Conservation (phyloP, 768 basidiomycete species). For the Calocybe indica region DNA sequence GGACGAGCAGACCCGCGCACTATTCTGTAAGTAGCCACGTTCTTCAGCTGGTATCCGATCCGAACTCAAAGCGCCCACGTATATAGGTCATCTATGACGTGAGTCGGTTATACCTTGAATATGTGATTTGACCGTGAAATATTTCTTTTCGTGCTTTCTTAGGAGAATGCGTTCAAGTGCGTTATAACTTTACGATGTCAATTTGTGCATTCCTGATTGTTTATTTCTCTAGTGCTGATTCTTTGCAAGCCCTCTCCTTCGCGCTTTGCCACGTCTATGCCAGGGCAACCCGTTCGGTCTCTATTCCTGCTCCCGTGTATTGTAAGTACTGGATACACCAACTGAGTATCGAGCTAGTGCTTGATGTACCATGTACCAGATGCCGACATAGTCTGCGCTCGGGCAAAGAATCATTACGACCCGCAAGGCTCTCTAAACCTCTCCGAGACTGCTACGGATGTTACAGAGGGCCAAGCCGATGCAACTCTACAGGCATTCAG, state of each 20-base stretch:
- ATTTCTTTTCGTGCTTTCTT: background rate
- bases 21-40: constrained; percentile 31
- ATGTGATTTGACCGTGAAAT: background rate
- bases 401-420: constrained; percentile 60
- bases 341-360: background rate
- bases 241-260: constrained; percentile 64
- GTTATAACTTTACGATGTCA: constrained; percentile 7
- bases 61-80: background rate
- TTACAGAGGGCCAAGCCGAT: constrained; percentile 23
- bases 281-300: constrained; percentile 76
- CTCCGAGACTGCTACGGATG: constrained; percentile 32
- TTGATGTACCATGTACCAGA: constrained; percentile 33
- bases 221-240: constrained; percentile 42
- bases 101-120: constrained; percentile 9
- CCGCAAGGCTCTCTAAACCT: constrained; percentile 41
- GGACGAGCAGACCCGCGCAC: constrained; percentile 55
- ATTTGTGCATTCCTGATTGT: background rate
- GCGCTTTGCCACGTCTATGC: constrained; percentile 79
- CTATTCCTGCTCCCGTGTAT: constrained; percentile 81
- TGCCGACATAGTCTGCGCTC: constrained; percentile 68
- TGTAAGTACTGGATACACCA: constrained; percentile 39
- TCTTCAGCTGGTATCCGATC: background rate
- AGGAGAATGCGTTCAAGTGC: constrained; percentile 59
- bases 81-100: constrained; percentile 37
- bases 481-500: constrained; percentile 41